Evolutionary conservation across 2,329 filamentous ascomycete genomes (phyloP).

Genomic region (Aspergillus quadricinctus): DNA sequence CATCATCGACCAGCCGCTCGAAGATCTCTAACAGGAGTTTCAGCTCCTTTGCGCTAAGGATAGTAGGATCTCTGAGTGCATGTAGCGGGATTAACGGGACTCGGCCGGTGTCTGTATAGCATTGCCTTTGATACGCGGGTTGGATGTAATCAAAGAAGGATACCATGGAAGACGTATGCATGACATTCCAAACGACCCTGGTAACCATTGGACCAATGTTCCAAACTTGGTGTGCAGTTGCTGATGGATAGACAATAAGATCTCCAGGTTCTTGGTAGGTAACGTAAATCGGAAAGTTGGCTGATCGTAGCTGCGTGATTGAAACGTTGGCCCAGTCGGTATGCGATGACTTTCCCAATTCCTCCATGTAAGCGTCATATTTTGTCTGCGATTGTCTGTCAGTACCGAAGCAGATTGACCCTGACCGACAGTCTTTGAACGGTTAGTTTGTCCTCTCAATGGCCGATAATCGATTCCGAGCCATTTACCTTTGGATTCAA

Average conservation of each 20-base stretch:
- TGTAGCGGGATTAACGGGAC: slow-evolving; percentile 27
- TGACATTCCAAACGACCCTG: slow-evolving; percentile 36
- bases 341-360: slow-evolving; percentile 30
- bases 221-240: slow-evolving; percentile 36
- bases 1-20: slow-evolving; percentile 29
- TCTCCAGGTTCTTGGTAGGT: slow-evolving; percentile 31
- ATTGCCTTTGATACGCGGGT: slow-evolving; percentile 31
- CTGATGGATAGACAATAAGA: slow-evolving; percentile 33
- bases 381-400: slow-evolving; percentile 29
- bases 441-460: background rate
- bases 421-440: slow-evolving; percentile 17
- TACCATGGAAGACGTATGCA: slow-evolving; percentile 31
- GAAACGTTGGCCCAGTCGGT: slow-evolving; percentile 32
- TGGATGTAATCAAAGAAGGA: slow-evolving; percentile 33
- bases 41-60: slow-evolving; percentile 15
- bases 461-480: background rate
- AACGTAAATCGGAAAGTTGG: slow-evolving; percentile 34
- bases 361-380: slow-evolving; percentile 32
- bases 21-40: slow-evolving; percentile 27
- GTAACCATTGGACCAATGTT: slow-evolving; percentile 31
- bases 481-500: slow-evolving; percentile 27
- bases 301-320: slow-evolving; percentile 25
- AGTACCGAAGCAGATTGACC: slow-evolving; percentile 31
- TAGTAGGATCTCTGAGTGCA: slow-evolving; percentile 12
- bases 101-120: slow-evolving; percentile 28